These are phyloP conservation scores for Vicia sativa DNA, from an alignment of 306 rosid genomes.

Conservation along the genomic window DNA sequence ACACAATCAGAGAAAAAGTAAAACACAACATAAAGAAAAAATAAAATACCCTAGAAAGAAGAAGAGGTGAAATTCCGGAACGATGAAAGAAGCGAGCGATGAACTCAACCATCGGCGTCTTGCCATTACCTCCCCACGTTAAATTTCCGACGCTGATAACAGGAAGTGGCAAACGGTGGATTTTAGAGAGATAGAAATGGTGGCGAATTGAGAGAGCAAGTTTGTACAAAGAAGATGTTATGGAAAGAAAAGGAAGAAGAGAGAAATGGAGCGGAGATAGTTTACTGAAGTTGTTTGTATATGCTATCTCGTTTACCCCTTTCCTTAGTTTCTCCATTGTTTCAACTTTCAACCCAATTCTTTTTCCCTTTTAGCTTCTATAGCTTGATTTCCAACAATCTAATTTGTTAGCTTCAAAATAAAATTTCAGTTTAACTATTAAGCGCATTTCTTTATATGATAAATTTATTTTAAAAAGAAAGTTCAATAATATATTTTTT, in stretches of 20 bases:
- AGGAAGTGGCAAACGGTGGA: conserved; percentile 69
- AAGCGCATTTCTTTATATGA: too few relatives aligned
- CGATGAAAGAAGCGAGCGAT: conserved; percentile 62
- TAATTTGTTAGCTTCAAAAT: too few relatives aligned
- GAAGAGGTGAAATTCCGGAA: conserved; percentile 47
- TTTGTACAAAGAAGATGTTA: conserved; percentile 63
- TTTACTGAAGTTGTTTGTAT: conserved; percentile 43
- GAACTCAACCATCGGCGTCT: conserved; percentile 52
- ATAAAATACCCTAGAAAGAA: conserved; percentile 16
- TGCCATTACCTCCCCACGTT: conserved; percentile 87
- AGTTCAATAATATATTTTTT: too few relatives aligned
- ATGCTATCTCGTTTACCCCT: conserved; percentile 65
- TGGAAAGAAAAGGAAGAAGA: conserved; percentile 63
- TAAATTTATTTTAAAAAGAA: too few relatives aligned
- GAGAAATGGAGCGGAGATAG: conserved; percentile 59
- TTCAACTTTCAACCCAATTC: too few relatives aligned
- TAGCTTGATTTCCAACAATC: too few relatives aligned
- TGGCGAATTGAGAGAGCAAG: conserved; percentile 66
- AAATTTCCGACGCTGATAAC: conserved; percentile 89
- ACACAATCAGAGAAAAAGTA: too few relatives aligned
- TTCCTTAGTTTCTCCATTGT: conserved; percentile 44
- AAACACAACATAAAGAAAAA: too few relatives aligned
- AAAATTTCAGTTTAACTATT: too few relatives aligned
- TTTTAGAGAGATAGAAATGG: conserved; percentile 39
- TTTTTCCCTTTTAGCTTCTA: too few relatives aligned